Percentiles rank a stretch among this genome's conserved stretches.
Conservation (phyloP, 768 basidiomycete species). For the Zangia roseola region DNA sequence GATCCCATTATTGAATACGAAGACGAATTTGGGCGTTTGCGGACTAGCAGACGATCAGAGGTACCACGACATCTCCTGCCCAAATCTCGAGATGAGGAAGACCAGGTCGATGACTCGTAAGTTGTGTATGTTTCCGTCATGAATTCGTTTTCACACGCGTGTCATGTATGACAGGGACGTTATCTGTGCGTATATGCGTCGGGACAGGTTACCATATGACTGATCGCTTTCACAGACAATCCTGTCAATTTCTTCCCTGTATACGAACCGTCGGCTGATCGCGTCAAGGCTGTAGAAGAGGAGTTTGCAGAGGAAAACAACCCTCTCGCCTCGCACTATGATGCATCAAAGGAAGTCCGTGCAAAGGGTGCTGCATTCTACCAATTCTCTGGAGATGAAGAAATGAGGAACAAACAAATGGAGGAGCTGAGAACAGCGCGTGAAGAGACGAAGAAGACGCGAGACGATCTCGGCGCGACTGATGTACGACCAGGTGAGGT, state of each 20-base stretch:
- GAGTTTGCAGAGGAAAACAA: constrained; percentile 66
- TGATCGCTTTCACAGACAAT: constrained; percentile 50
- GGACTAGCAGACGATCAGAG: constrained; percentile 70
- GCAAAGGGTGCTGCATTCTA: constrained; percentile 90
- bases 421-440: constrained; percentile 69
- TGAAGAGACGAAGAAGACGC: constrained; percentile 65
- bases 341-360: constrained; percentile 78
- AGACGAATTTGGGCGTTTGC: constrained; percentile 82
- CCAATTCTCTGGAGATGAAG: constrained; percentile 86
- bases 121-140: constrained; percentile 19
- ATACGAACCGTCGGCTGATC: constrained; percentile 82
- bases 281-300: constrained; percentile 70
- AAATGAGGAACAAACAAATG: constrained; percentile 76
- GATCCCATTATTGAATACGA: constrained; percentile 84
- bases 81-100: constrained; percentile 42
- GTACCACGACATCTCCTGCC: constrained; percentile 66
- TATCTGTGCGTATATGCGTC: constrained; percentile 43
- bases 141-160: background rate
- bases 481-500: constrained; percentile 68
- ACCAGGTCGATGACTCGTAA: constrained; percentile 52
- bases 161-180: constrained; percentile 45
- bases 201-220: background rate
- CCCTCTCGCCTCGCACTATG: constrained; percentile 76
- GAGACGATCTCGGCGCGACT: constrained; percentile 58
- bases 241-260: constrained; percentile 85